phyloP scores from a whole-genome alignment of 148 eudicot genomes.

The Nyssa sinensis region DNA sequence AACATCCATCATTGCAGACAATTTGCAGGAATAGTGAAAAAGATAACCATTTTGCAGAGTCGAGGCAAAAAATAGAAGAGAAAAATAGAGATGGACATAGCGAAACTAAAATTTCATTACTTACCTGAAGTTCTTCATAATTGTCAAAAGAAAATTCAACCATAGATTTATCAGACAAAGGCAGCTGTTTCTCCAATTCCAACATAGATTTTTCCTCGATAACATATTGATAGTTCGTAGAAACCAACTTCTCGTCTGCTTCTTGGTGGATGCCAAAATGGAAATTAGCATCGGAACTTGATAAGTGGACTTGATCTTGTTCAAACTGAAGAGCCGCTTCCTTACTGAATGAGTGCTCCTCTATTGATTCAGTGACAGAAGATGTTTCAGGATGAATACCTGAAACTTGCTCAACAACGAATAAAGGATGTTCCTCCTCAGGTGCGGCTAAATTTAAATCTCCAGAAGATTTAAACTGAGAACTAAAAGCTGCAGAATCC shows the following conservation, averaged over 20 bases:
- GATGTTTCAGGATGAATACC: constrained; percentile 13
- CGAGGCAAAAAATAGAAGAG: not conserved
- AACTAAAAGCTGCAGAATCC: constrained; percentile 14
- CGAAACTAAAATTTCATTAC: not conserved
- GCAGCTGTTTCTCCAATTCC: constrained; percentile 16
- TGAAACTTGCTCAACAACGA: constrained; percentile 16
- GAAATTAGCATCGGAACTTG: constrained; percentile 18
- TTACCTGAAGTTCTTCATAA: constrained; percentile 43
- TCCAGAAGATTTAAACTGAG: constrained; percentile 12
- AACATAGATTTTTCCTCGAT: constrained; percentile 20
- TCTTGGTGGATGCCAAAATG: constrained; percentile 20
- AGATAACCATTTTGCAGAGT: not conserved
- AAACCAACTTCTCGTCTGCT: constrained; percentile 26
- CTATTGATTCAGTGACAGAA: constrained; percentile 20
- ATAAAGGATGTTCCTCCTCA: constrained; percentile 14
- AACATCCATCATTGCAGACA: not conserved
- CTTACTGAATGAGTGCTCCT: constrained; percentile 14
- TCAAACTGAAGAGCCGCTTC: constrained; percentile 21
- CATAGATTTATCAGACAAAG: constrained; percentile 31
- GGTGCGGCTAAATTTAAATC: constrained; percentile 13
- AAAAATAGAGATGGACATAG: not conserved
- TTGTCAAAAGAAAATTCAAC: constrained; percentile 21
- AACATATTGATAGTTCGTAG: constrained; percentile 26
- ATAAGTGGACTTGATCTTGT: constrained; percentile 22
- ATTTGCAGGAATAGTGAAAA: not conserved